Evolutionary conservation across 148 eudicot genomes (phyloP).

Genomic region (Mesembryanthemum crystallinum): DNA sequence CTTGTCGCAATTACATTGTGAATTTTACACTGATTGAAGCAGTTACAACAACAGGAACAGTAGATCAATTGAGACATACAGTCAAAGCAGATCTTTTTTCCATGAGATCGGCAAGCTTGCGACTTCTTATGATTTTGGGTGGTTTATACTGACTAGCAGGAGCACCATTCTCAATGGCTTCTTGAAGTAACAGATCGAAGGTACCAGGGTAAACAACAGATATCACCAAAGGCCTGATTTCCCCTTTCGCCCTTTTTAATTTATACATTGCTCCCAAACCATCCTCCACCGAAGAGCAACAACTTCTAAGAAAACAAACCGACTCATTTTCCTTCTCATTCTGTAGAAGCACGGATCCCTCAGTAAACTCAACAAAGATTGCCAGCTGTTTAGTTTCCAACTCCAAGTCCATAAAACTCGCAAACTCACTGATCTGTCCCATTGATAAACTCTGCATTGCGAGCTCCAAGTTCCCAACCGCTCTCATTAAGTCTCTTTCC

Average conservation of each 20-base stretch:
- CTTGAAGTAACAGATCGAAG: constrained; percentile 27
- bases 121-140: constrained; percentile 40
- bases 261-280: constrained; percentile 36
- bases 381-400: constrained; percentile 20
- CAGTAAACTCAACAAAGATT: constrained; percentile 34
- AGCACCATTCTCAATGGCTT: constrained; percentile 37
- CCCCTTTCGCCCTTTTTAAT: constrained; percentile 30
- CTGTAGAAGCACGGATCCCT: constrained; percentile 17
- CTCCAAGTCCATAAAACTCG: constrained; percentile 31
- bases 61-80: constrained; percentile 5
- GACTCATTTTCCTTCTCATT: constrained; percentile 23
- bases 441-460: constrained; percentile 9
- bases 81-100: constrained; percentile 27
- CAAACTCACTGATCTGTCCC: constrained; percentile 24
- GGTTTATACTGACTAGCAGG: constrained; percentile 44
- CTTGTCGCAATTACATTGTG: too few species aligned
- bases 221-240: constrained; percentile 27
- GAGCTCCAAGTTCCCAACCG: constrained; percentile 27
- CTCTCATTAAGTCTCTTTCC: constrained; percentile 35
- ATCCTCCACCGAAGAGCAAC: constrained; percentile 31
- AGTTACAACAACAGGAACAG: too few species aligned
- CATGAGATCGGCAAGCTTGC: constrained; percentile 28
- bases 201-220: constrained; percentile 31
- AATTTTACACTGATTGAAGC: too few species aligned
- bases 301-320: constrained; percentile 17